Percentiles rank a stretch among this genome's conserved stretches.
Conservation (phyloP, 2,329 filamentous ascomycete genomes). For the Sclerotinia trifoliorum region DNA sequence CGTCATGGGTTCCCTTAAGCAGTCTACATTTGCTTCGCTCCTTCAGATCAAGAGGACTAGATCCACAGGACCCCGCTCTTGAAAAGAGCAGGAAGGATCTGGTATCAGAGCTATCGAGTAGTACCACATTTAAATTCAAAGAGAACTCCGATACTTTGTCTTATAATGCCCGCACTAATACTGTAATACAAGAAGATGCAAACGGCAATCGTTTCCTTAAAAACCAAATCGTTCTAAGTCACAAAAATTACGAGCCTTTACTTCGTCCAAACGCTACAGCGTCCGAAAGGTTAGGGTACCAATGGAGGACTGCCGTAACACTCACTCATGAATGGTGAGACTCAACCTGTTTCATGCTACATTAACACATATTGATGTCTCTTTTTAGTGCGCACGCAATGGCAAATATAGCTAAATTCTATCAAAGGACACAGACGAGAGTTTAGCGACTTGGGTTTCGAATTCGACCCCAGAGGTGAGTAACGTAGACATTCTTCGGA, state of each 20-base stretch:
- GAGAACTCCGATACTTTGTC: not conserved
- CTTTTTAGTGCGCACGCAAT: conserved; percentile 5
- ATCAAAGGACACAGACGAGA: not conserved
- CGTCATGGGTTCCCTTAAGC: not conserved
- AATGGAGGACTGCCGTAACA: conserved; percentile 8
- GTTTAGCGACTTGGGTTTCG: not conserved
- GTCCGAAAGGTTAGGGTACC: conserved; percentile 8
- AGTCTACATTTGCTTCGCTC: not conserved
- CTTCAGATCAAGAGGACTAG: not conserved
- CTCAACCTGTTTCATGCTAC: not conserved
- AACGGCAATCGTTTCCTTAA: not conserved
- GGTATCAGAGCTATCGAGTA: not conserved
- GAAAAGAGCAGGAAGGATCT: not conserved
- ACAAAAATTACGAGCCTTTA: not conserved
- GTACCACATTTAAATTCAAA: not conserved
- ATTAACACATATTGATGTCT: not conserved
- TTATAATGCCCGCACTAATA: not conserved
- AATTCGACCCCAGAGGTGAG: not conserved
- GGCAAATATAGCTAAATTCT: not conserved
- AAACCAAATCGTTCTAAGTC: not conserved
- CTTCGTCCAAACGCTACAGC: not conserved
- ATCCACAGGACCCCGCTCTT: conserved; percentile 1
- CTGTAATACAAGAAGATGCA: not conserved
- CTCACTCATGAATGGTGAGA: conserved; percentile 12
- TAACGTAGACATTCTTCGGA: not conserved